Base-by-base conservation (phyloP, 805 yeast genomes). In the Blastobotrys chiropterorum region DNA sequence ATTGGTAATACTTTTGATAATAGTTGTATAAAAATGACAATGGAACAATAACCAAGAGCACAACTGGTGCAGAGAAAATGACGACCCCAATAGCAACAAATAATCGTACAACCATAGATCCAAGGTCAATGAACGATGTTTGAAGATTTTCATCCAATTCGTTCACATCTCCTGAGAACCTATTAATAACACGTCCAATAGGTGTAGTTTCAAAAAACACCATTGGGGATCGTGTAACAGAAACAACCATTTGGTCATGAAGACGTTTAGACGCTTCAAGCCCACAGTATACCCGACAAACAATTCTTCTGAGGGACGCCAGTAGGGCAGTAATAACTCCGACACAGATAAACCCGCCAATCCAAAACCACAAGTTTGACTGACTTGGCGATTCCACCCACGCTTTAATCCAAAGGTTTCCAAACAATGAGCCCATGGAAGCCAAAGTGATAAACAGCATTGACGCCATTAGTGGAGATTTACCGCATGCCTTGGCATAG, bases 191-290 rank as follows among this genome's bases (percentile, higher is more conserved):
- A 68, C 97, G 78, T 31, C 98, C 98, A 57, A 90, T 83, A 49
- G 97, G 98, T 0, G 97, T 90, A 0, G 96, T 88, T 68, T 90
- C 98, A 63, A 90, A 90, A 64, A 90, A 90, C 38, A 86, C 77
- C 97, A 90, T 90, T 54, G 97, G 97, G 0, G 97, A 92, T 56
- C 90, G 76, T 53, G 90, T 68, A 4, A 90, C 94, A 46, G 79
- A 66, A 11, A 67, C 67, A 2, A 89, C 81, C 97, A 90, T 90
- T 16, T 70, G 68, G 55, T 82, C 79, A 67, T 90, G 97, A 54
- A 89, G 72, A 20, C 30, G 47, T 19, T 45, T 50, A 1, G 63
- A 52, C 13, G 62, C 64, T 20, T 48, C 46, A 17, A 62, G 43
- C 19, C 59, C 62, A 48, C 63, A 58, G n/a, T 39, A 26, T 11